Evolutionary conservation across 495 filamentous ascomycete species (phyloP).

Genomic region (Xylaria scruposa): DNA sequence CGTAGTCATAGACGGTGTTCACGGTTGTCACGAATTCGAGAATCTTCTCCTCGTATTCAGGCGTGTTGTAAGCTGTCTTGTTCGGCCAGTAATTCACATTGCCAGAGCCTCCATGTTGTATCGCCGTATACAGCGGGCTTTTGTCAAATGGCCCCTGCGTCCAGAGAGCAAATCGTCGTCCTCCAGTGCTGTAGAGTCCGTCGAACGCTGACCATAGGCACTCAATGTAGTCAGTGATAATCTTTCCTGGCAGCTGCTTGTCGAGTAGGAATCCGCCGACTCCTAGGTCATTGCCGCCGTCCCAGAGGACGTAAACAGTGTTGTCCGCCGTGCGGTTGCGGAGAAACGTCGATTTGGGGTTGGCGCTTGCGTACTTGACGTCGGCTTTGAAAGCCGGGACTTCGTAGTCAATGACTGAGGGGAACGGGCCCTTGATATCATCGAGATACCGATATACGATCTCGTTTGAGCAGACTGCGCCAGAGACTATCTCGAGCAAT

Average conservation of each 20-base stretch:
- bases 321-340: conserved; percentile 57
- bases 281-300: conserved; percentile 80
- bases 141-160: conserved; percentile 69
- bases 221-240: conserved; percentile 65
- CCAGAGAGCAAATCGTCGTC: conserved; percentile 71
- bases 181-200: conserved; percentile 66
- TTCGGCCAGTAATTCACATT: conserved; percentile 64
- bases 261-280: conserved; percentile 67
- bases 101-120: conserved; percentile 55
- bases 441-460: conserved; percentile 60
- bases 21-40: conserved; percentile 63
- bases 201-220: conserved; percentile 69
- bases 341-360: conserved; percentile 55
- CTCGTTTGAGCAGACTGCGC: conserved; percentile 73
- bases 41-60: conserved; percentile 65
- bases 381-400: conserved; percentile 73
- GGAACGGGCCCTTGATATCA: conserved; percentile 60
- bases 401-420: conserved; percentile 70
- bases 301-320: conserved; percentile 77
- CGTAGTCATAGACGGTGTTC: conserved; percentile 69
- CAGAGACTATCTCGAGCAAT: conserved; percentile 49
- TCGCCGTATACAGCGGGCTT: conserved; percentile 63
- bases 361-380: conserved; percentile 44
- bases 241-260: conserved; percentile 62
- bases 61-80: conserved; percentile 62